phyloP scores from a whole-genome alignment of 305 asterid genomes.

The Striga hermonthica region DNA sequence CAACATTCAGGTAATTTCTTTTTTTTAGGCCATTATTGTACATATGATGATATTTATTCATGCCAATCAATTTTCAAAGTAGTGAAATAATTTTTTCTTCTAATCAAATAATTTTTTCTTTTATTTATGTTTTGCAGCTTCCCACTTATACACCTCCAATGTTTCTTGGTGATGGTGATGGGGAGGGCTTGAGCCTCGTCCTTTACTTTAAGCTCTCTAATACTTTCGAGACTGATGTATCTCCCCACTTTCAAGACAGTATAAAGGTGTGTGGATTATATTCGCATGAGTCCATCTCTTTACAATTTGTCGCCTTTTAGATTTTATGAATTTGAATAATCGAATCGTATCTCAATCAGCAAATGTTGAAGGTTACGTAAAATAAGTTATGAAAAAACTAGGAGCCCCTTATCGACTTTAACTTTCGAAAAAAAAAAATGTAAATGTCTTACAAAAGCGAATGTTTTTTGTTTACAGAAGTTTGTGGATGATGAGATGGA shows the following conservation, averaged over 20 bases:
- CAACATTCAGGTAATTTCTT: slow-evolving; percentile 51
- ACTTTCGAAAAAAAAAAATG: background rate
- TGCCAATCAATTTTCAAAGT: too few species aligned
- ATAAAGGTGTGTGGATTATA: slow-evolving; percentile 34
- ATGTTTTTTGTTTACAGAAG: slow-evolving; percentile 34
- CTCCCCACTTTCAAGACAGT: slow-evolving; percentile 47
- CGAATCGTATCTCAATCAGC: too few species aligned
- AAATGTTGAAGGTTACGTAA: too few species aligned
- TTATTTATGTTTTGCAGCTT: slow-evolving; percentile 34
- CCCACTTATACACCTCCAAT: slow-evolving; percentile 52
- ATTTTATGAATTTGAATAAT: too few species aligned
- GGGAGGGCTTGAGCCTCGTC: slow-evolving; percentile 56
- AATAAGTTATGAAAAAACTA: background rate
- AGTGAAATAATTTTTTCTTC: background rate
- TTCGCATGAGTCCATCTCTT: background rate
- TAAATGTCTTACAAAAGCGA: too few species aligned
- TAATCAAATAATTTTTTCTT: background rate
- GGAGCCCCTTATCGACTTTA: background rate
- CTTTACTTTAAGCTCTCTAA: slow-evolving; percentile 47
- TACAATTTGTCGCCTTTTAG: background rate
- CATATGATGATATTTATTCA: background rate
- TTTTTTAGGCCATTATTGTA: background rate
- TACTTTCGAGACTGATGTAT: slow-evolving; percentile 41
- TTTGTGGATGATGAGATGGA: slow-evolving; percentile 44
- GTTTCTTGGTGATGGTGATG: slow-evolving; percentile 56